Percentiles rank a stretch among this genome's conserved stretches.
These are phyloP conservation scores for Candida labiduridarum DNA, from an alignment of 1,139 yeast genomes.

Conservation along the genomic window DNA sequence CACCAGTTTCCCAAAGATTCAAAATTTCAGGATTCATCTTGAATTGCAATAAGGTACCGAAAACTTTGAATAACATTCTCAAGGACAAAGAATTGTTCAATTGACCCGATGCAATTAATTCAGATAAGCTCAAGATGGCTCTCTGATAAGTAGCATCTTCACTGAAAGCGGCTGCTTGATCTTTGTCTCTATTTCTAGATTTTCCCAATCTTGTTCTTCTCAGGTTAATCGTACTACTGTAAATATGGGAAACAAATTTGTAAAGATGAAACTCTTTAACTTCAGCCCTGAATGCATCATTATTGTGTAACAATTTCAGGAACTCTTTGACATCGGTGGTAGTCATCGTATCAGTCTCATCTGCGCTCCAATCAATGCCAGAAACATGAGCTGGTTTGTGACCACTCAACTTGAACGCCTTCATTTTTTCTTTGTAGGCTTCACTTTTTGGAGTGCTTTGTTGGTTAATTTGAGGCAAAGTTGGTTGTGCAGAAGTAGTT, in stretches of 20 bases:
- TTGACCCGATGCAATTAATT: constrained; percentile 35
- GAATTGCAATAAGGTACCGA: constrained; percentile 26
- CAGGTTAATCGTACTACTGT: constrained; percentile 8
- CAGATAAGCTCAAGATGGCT: constrained; percentile 38
- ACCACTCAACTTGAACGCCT: background rate
- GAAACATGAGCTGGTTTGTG: constrained; percentile 8
- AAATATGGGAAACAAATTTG: constrained; percentile 21
- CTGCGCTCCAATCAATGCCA: background rate
- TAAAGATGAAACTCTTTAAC: constrained; percentile 30
- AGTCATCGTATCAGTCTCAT: background rate
- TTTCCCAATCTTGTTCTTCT: constrained; percentile 14
- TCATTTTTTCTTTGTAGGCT: constrained; percentile 5
- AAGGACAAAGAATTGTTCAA: constrained; percentile 27
- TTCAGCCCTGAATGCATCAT: constrained; percentile 27
- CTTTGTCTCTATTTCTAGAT: constrained; percentile 42
- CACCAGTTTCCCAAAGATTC: constrained; percentile 48
- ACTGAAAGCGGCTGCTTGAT: constrained; percentile 31
- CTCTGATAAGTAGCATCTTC: constrained; percentile 36
- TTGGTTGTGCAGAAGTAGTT: background rate
- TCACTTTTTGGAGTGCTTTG: constrained; percentile 4
- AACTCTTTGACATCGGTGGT: constrained; percentile 20
- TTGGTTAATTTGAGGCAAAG: background rate
- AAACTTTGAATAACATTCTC: constrained; percentile 34
- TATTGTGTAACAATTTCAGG: constrained; percentile 32
- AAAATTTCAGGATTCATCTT: constrained; percentile 37